Percentiles rank a stretch among this genome's conserved stretches.
Evolutionary conservation across 805 yeast genomes (phyloP).

Genomic region (Helenozyma rhizophorensis): DNA sequence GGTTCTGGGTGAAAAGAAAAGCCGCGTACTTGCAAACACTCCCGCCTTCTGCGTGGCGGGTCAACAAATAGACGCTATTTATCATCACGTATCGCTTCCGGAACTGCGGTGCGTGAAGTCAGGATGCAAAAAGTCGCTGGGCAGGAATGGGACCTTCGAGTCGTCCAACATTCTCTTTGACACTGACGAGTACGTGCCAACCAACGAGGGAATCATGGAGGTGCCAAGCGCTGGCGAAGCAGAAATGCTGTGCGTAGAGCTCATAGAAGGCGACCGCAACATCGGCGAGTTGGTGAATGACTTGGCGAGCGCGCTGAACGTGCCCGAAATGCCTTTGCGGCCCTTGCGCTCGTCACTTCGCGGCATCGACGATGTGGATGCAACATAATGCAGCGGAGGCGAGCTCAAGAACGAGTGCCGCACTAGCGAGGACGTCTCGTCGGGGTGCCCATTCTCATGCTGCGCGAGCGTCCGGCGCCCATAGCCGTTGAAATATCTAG

Average conservation of each 20-base stretch:
- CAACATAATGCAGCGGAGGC: slow-evolving; percentile 16
- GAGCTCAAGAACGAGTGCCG: slow-evolving; percentile 8
- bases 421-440: slow-evolving; percentile 9
- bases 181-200: slow-evolving; percentile 36
- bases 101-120: slow-evolving; percentile 18
- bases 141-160: slow-evolving; percentile 36
- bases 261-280: slow-evolving; percentile 7
- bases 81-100: slow-evolving; percentile 1
- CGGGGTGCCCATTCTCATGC: not conserved
- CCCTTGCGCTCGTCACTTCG: slow-evolving; percentile 1
- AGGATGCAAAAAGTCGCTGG: slow-evolving; percentile 36
- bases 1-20: slow-evolving; percentile 63
- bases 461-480: too few relatives aligned
- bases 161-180: slow-evolving; percentile 33
- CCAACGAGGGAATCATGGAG: slow-evolving; percentile 36
- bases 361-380: slow-evolving; percentile 8
- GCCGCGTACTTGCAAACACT: slow-evolving; percentile 63
- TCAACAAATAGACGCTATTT: slow-evolving; percentile 17
- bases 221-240: slow-evolving; percentile 19
- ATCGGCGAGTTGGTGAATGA: slow-evolving; percentile 10
- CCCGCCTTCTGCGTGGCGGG: slow-evolving; percentile 78
- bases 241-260: slow-evolving; percentile 14
- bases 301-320: slow-evolving; percentile 17
- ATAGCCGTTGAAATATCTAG: not conserved
- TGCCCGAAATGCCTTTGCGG: slow-evolving; percentile 14